Percentiles rank a stretch among this genome's conserved stretches.
These are phyloP conservation scores for Apiospora sp. DNA, from an alignment of 2,329 filamentous ascomycete species.

Conservation along the genomic window DNA sequence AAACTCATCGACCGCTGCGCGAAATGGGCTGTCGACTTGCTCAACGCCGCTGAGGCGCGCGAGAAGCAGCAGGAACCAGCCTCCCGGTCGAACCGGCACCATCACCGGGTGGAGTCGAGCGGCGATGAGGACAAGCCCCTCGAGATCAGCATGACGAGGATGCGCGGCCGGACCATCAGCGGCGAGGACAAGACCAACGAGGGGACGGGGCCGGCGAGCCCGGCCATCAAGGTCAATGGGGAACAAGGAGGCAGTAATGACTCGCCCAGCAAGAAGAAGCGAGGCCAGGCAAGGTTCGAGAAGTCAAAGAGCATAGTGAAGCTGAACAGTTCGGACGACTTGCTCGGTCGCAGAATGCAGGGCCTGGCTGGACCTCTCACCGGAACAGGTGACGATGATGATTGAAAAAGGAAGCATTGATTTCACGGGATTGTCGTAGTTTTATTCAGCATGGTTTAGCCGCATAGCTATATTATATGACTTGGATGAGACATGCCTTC, in stretches of 20 bases:
- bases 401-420: neutral
- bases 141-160: slow-evolving; percentile 76
- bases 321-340: slow-evolving; percentile 64
- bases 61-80: slow-evolving; percentile 39
- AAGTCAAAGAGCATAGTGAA: slow-evolving; percentile 58
- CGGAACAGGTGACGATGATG: slow-evolving; percentile 50
- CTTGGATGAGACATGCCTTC: slow-evolving; percentile 2
- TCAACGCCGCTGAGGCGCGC: slow-evolving; percentile 60
- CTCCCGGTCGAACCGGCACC: slow-evolving; percentile 48
- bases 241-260: slow-evolving; percentile 30
- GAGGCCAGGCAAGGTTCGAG: slow-evolving; percentile 37
- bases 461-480: neutral
- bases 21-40: slow-evolving; percentile 83
- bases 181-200: slow-evolving; percentile 30
- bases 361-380: slow-evolving; percentile 63
- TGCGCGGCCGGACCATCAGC: slow-evolving; percentile 46
- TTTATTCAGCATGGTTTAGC: slow-evolving; percentile 1
- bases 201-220: slow-evolving; percentile 25
- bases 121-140: slow-evolving; percentile 83
- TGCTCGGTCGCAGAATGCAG: slow-evolving; percentile 65
- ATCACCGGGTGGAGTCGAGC: slow-evolving; percentile 65
- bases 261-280: slow-evolving; percentile 36
- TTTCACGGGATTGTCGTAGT: neutral
- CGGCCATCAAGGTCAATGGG: slow-evolving; percentile 31
- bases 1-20: slow-evolving; percentile 82